Base-by-base conservation (phyloP, 1,284 basidiomycete genomes). In the Mycena sp. region DNA sequence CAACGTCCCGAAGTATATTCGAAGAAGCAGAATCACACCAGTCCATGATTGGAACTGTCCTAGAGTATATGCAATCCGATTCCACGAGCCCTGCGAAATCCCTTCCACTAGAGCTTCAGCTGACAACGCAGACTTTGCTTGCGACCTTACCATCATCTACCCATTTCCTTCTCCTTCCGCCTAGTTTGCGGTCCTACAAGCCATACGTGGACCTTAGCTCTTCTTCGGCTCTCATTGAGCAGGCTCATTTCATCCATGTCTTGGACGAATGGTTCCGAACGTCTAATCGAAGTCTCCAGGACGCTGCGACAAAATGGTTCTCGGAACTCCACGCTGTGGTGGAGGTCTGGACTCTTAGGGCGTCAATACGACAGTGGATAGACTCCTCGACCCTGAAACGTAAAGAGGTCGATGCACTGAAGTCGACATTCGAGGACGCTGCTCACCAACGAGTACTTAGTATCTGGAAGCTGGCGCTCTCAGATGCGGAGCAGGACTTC, bases 141-240 rank as follows among this genome's bases (percentile, higher is more conserved):
- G 77, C 80, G 17, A 83, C 82, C 14, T 80, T 94, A 19, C 91
- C 91, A 0, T 92, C 92, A 1, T 89, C 90, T 0, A 84, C 87
- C 12, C 88, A 91, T 63, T 85, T 92, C 68, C 80, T 86, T 23
- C 78, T 90, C 43, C 81, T 94, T 0, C 91, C 91, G 0, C 72
- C 80, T 4, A 84, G 81, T 61, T 82, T 94, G 64, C 82, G 82
- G 63, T 82, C 83, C 11, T 93, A 92, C 72, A 88, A 85, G 68
- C 92, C 92, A 21, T 92, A 91, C 71, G 81, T 93, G 60, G 90
- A 93, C 68, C 75, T 86, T 11, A 76, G 78, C 10, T 88, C 90
- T 0, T 75, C 83, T 2, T 85, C 85, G 1, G 81, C 86, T 16
- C 80, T 79, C 6, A 72, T 88, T 17, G 73, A 83, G 4, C 78